Percentiles rank a stretch among this genome's conserved stretches.
Conservation (phyloP, 2,329 filamentous ascomycete species). For the Sporothrix protearum region DNA sequence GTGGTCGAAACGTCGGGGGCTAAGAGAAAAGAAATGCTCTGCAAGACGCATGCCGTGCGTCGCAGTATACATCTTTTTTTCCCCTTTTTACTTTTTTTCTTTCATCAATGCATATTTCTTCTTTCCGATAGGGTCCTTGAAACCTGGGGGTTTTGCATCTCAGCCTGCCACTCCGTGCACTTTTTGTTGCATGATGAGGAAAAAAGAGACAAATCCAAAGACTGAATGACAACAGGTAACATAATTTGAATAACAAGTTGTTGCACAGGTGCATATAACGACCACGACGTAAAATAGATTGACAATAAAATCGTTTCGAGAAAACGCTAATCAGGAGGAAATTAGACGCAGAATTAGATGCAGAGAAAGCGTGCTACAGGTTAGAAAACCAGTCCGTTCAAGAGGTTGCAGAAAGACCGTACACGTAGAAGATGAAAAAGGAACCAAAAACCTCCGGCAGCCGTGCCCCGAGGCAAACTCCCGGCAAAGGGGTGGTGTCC, state of each 20-base stretch:
- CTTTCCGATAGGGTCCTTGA: not conserved
- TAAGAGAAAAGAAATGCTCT: not conserved
- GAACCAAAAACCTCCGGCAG: not conserved
- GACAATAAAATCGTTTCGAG: not conserved
- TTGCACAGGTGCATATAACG: not conserved
- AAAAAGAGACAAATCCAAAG: not conserved
- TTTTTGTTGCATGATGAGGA: not conserved
- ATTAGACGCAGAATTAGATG: not conserved
- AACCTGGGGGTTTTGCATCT: not conserved
- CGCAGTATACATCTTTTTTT: not conserved
- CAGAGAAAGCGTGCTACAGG: not conserved
- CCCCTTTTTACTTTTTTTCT: not conserved
- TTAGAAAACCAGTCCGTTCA: not conserved
- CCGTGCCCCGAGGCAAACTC: not conserved
- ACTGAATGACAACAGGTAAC: not conserved
- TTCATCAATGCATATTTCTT: not conserved
- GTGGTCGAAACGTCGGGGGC: not conserved
- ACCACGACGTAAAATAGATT: not conserved
- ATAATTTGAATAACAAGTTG: not conserved
- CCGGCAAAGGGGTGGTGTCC: not conserved
- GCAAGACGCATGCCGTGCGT: not conserved
- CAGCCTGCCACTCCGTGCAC: not conserved
- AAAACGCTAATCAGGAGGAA: too few relatives aligned
- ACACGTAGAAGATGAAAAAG: not conserved
- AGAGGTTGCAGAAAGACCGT: not conserved